phyloP scores from a whole-genome alignment of 2,329 filamentous ascomycete species.

The Thielaviopsis musarum region DNA sequence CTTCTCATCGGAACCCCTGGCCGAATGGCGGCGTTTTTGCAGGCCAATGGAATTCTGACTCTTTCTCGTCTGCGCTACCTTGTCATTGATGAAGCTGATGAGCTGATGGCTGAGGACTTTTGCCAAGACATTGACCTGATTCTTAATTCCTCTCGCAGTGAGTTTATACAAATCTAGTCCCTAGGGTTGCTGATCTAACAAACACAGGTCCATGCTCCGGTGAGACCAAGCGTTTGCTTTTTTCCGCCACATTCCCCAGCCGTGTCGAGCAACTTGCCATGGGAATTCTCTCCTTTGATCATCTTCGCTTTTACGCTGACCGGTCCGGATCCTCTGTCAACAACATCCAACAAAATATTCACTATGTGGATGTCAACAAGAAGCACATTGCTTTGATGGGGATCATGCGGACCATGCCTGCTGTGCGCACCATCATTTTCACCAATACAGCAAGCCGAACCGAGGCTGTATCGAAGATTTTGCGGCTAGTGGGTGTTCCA shows the following conservation, averaged over 20 bases:
- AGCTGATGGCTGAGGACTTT: constrained; percentile 59
- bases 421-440: constrained; percentile 74
- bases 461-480: constrained; percentile 72
- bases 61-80: constrained; percentile 62
- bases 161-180: constrained; percentile 13
- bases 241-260: constrained; percentile 88
- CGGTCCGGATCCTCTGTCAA: constrained; percentile 66
- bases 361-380: constrained; percentile 44
- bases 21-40: constrained; percentile 70
- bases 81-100: constrained; percentile 88
- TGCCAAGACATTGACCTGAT: constrained; percentile 57
- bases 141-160: constrained; percentile 46
- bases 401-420: constrained; percentile 51
- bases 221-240: constrained; percentile 44
- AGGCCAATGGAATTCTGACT: constrained; percentile 49
- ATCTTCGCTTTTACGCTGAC: constrained; percentile 71
- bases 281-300: constrained; percentile 54
- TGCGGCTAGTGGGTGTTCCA: constrained; percentile 66
- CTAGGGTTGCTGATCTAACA: constrained; percentile 12
- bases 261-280: constrained; percentile 58
- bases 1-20: constrained; percentile 79
- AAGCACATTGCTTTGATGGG: constrained; percentile 61
- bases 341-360: constrained; percentile 67
- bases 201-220: background rate
- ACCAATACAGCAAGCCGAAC: constrained; percentile 65